Percentiles rank a stretch among this genome's conserved stretches.
phyloP scores from a whole-genome alignment of 108 stramenopile genomes.

The Fistulifera pelliculosa region DNA sequence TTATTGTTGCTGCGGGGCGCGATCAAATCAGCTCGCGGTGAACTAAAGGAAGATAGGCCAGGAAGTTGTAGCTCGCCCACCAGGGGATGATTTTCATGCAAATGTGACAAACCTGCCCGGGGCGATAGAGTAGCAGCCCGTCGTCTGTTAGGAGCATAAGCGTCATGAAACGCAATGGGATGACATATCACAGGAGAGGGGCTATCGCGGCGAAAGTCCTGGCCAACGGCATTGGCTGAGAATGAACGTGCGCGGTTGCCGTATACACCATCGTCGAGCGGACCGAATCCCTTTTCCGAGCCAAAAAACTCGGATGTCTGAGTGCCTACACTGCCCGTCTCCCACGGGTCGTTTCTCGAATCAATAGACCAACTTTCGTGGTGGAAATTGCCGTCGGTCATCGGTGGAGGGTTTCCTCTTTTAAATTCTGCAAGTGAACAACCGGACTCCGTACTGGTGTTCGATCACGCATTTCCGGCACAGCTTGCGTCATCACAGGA shows the following conservation, averaged over 20 bases:
- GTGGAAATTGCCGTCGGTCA: slow-evolving; percentile 3
- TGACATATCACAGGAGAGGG: slow-evolving; percentile 1
- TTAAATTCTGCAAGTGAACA: too few species aligned
- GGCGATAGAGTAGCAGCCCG: slow-evolving; percentile 59
- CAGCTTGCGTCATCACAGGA: slow-evolving; percentile 11
- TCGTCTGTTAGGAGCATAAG: slow-evolving; percentile 37
- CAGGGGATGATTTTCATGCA: slow-evolving; percentile 31
- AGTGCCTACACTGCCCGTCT: slow-evolving; percentile 43
- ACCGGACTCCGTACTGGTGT: too few species aligned
- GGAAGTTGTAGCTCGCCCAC: slow-evolving; percentile 10
- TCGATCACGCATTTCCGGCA: too few species aligned
- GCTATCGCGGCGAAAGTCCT: slow-evolving; percentile 10
- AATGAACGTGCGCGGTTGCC: neutral
- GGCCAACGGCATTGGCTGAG: neutral
- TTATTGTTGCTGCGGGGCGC: neutral
- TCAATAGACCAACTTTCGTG: slow-evolving; percentile 1
- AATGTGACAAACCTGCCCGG: slow-evolving; percentile 30
- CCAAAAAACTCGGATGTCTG: slow-evolving; percentile 44
- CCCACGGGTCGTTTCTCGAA: slow-evolving; percentile 33
- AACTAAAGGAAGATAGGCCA: slow-evolving; percentile 5
- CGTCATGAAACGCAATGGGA: slow-evolving; percentile 15
- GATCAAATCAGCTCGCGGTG: neutral
- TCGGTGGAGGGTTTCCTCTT: neutral
- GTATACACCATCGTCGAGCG: neutral
- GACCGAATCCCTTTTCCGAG: slow-evolving; percentile 19